Evolutionary conservation across 2,329 filamentous ascomycete genomes (phyloP), one percentile per base, ranked within the genome.

Genomic region (Pseudopyricularia javanii): DNA sequence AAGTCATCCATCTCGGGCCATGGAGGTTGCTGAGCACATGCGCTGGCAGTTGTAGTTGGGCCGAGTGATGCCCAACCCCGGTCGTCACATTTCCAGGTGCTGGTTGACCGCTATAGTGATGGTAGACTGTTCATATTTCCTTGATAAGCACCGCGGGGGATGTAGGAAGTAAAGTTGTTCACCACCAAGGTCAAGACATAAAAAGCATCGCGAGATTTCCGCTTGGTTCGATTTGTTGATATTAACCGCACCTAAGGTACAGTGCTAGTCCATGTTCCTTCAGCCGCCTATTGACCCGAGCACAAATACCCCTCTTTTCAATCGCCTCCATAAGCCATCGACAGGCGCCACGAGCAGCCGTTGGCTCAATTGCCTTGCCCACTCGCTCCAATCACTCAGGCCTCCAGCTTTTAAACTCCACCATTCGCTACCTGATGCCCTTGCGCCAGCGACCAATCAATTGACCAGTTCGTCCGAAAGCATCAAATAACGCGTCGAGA

Each of bases 51-150:
- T 53, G 51, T n/a, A n/a, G n/a, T n/a, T n/a, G n/a, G n/a, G 45
- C 33, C 47, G 37, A 58, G 59, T 64, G 63, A 61, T 66, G 64
- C 64, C 64, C 63, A 65, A 65, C 63, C 60, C 61, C 58, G 40
- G 40, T 58, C 50, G 17, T 3, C 11, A 49, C n/a, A 45, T 12
- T 45, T 20, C 9, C 28, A 30, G 22, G 22, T 33, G 37, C 59
- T 59, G 58, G 59, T 61, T 66, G 64, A 66, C 64, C 63, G 64
- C 63, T 62, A 59, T 59, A 45, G 40, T 45, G 40, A 45, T 20
- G 40, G 40, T 26, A 26, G 40, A 24, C 12, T 20, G 17, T 30
- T 30, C 28, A 30, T 45, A 24, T 14, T 45, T 45, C 17, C 22
- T 20, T 45, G 40, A 45, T 45, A 14, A 26, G 7, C 17, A 45